Evolutionary conservation across 2,329 filamentous ascomycete species (phyloP).

Genomic region (Aureobasidium subglaciale): DNA sequence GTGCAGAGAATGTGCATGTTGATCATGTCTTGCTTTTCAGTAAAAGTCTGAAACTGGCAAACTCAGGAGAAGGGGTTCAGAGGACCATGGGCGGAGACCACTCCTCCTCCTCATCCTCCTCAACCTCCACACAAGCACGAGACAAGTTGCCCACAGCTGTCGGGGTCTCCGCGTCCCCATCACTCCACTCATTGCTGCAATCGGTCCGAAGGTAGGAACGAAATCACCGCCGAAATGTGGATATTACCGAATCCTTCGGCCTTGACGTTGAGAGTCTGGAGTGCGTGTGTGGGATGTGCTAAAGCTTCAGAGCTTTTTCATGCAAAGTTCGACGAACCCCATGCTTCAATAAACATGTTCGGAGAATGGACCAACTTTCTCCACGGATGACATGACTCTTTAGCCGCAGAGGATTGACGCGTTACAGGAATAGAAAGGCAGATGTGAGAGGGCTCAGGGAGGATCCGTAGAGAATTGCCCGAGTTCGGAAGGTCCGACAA

Average conservation of each 20-base stretch:
- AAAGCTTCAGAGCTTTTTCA: not conserved
- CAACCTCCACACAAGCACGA: conserved; percentile 6
- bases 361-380: not conserved
- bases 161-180: conserved; percentile 4
- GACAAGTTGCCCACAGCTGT: not conserved
- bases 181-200: conserved; percentile 2
- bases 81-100: not conserved
- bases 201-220: conserved; percentile 2
- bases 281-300: not conserved
- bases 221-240: conserved; percentile 9
- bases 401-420: conserved; percentile 1
- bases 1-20: not conserved
- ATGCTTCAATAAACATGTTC: not conserved
- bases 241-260: not conserved
- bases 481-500: conserved; percentile 5
- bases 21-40: not conserved
- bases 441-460: too few species aligned
- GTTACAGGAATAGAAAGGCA: not conserved
- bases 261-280: conserved; percentile 7
- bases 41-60: too few species aligned
- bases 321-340: not conserved
- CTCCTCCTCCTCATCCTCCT: not conserved
- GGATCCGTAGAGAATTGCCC: not conserved
- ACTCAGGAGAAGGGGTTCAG: not conserved
- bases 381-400: conserved; percentile 3